Conservation (phyloP, 2,329 filamentous ascomycete species). For the Cercospora sojina region DNA sequence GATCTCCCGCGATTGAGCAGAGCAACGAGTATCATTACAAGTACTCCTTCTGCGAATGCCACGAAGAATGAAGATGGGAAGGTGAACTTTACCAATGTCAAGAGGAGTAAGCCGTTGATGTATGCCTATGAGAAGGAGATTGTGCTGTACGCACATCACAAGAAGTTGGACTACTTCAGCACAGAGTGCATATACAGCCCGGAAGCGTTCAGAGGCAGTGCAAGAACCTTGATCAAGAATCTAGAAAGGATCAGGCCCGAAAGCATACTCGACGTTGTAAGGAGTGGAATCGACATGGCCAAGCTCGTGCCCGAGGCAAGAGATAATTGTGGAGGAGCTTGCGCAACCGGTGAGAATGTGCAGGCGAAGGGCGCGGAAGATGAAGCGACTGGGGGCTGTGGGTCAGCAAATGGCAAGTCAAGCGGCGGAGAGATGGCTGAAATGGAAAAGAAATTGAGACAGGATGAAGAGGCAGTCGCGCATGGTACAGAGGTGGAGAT, state of each 20-base stretch:
- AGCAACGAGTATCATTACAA: constrained; percentile 83
- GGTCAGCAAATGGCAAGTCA: constrained; percentile 64
- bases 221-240: constrained; percentile 89
- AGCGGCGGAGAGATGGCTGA: constrained; percentile 75
- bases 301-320: constrained; percentile 67
- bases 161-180: constrained; percentile 95
- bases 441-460: constrained; percentile 71
- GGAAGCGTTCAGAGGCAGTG: constrained; percentile 91
- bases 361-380: constrained; percentile 46
- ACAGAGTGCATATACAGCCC: constrained; percentile 98
- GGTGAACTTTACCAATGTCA: constrained; percentile 75
- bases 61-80: constrained; percentile 22
- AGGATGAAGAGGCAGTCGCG: constrained; percentile 60
- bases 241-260: constrained; percentile 89
- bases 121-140: constrained; percentile 99
- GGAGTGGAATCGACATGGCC: constrained; percentile 95
- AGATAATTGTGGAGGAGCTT: constrained; percentile 51
- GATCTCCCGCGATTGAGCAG: constrained; percentile 84
- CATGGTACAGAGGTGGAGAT: constrained; percentile 65
- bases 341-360: constrained; percentile 37
- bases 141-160: constrained; percentile 94
- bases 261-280: constrained; percentile 90
- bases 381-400: constrained; percentile 71
- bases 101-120: constrained; percentile 93
- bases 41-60: constrained; percentile 47